Conservation (phyloP, 208 protist genomes). For the Entamoeba dispar region DNA sequence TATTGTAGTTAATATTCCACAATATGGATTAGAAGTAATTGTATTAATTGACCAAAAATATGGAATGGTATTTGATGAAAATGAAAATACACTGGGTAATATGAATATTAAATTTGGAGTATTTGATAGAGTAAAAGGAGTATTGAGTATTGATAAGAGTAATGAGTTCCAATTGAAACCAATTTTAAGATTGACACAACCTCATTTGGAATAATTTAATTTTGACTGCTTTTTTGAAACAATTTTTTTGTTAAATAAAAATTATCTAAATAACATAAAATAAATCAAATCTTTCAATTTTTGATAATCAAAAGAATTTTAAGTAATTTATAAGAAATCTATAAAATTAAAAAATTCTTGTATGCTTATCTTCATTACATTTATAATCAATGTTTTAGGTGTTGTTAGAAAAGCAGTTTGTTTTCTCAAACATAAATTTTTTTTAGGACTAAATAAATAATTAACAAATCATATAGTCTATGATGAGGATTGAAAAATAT, state of each 20-base stretch:
- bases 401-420: too few species aligned
- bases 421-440: too few species aligned
- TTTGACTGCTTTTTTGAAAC: neutral
- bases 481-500: too few species aligned
- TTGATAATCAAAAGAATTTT: too few species aligned
- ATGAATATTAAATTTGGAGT: neutral
- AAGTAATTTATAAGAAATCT: too few species aligned
- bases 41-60: neutral
- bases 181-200: neutral
- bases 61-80: neutral
- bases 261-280: neutral
- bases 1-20: neutral
- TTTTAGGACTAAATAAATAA: too few species aligned
- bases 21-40: neutral
- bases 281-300: neutral
- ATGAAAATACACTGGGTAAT: neutral
- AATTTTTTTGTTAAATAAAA: neutral
- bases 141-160: neutral
- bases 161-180: neutral
- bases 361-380: too few species aligned
- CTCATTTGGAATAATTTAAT: neutral
- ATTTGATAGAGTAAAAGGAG: neutral
- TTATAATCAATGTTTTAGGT: too few species aligned
- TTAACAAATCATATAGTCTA: too few species aligned
- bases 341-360: too few species aligned